Conservation (phyloP, 805 yeast genomes). For the Candida pseudofarinosa region DNA sequence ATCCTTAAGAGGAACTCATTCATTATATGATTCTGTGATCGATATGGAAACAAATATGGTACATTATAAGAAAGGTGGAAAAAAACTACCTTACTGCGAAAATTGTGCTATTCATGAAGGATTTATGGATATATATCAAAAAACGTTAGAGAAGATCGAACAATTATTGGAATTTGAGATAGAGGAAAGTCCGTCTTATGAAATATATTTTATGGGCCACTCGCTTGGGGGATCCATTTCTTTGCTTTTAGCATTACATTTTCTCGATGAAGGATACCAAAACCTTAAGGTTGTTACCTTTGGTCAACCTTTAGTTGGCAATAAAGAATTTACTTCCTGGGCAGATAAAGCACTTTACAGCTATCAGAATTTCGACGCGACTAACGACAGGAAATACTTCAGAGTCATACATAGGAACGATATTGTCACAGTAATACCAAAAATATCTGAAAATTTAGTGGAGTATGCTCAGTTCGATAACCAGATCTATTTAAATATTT, state of each 20-base stretch:
- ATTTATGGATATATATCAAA: conserved; percentile 25
- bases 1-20: conserved; percentile 42
- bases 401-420: conserved; percentile 24
- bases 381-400: conserved; percentile 17
- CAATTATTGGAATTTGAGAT: conserved; percentile 18
- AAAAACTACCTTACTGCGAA: conserved; percentile 21
- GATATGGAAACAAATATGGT: conserved; percentile 38
- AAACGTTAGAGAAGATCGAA: conserved; percentile 25
- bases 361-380: conserved; percentile 12
- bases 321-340: conserved; percentile 33
- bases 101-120: conserved; percentile 40
- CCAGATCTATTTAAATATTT: conserved; percentile 34
- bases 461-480: conserved; percentile 31
- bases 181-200: conserved; percentile 14
- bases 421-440: conserved; percentile 27
- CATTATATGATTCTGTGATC: conserved; percentile 34
- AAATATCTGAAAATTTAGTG: conserved; percentile 13
- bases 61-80: conserved; percentile 19
- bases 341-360: conserved; percentile 32
- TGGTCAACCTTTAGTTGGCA: conserved; percentile 45
- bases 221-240: conserved; percentile 43
- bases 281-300: conserved; percentile 32
- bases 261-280: conserved; percentile 30
- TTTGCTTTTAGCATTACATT: conserved; percentile 32
- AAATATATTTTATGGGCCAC: conserved; percentile 25